Conservation (phyloP, 2,329 filamentous ascomycete genomes). For the Diaporthe capsici region DNA sequence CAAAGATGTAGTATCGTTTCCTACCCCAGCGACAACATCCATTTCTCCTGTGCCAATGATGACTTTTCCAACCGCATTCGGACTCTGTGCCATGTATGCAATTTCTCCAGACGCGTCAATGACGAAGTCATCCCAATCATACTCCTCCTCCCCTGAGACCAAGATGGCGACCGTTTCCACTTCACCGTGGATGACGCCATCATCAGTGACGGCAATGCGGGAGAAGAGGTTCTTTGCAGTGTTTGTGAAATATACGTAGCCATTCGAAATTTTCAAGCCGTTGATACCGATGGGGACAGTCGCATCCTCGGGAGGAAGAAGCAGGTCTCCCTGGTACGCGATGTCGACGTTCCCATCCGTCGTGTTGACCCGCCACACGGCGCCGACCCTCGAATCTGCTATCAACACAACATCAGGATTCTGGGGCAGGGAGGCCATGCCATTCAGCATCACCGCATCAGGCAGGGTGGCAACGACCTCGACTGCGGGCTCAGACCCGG, state of each 20-base stretch:
- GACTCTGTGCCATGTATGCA: conserved; percentile 34
- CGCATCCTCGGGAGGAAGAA: conserved; percentile 25
- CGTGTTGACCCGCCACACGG: conserved; percentile 39
- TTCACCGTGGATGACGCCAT: conserved; percentile 26
- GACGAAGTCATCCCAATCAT: conserved; percentile 33
- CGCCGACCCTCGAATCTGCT: conserved; percentile 37
- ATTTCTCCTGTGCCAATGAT: conserved; percentile 30
- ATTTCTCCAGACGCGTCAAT: conserved; percentile 25
- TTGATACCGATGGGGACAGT: conserved; percentile 38
- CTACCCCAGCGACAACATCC: background rate
- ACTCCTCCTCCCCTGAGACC: background rate
- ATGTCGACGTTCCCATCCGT: conserved; percentile 30
- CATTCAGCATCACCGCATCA: conserved; percentile 42
- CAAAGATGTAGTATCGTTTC: conserved; percentile 10
- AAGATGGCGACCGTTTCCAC: conserved; percentile 26
- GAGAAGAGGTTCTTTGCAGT: conserved; percentile 30
- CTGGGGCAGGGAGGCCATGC: conserved; percentile 36
- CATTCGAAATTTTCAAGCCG: conserved; percentile 38
- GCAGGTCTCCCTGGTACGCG: conserved; percentile 27
- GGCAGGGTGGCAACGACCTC: conserved; percentile 38
- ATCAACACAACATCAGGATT: conserved; percentile 35
- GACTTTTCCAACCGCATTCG: background rate
- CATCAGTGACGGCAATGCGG: conserved; percentile 36
- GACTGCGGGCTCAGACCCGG: conserved; percentile 27
- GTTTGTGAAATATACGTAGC: conserved; percentile 42